Percentiles rank a stretch among this genome's conserved stretches.
Conservation (phyloP, 2,329 filamentous ascomycete genomes). For the Cladophialophora immunda region DNA sequence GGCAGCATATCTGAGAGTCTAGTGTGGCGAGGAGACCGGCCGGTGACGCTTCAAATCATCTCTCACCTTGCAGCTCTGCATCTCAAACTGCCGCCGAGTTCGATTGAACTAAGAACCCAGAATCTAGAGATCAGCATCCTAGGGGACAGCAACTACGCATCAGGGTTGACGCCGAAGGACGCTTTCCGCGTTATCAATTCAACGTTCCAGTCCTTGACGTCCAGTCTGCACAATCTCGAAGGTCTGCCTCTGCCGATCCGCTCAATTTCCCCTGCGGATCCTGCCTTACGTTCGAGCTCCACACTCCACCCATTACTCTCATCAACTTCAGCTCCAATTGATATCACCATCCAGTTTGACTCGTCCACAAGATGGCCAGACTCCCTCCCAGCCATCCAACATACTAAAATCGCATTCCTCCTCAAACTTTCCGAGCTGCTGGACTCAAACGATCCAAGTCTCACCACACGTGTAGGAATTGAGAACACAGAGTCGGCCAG, state of each 20-base stretch:
- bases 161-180: slow-evolving; percentile 29
- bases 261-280: slow-evolving; percentile 76
- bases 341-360: slow-evolving; percentile 89
- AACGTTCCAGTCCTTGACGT: slow-evolving; percentile 72
- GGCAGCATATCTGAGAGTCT: slow-evolving; percentile 92
- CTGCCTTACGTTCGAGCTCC: slow-evolving; percentile 77
- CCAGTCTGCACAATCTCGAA: slow-evolving; percentile 76
- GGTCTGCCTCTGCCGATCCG: slow-evolving; percentile 87
- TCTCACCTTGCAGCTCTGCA: slow-evolving; percentile 75
- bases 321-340: slow-evolving; percentile 63
- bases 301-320: slow-evolving; percentile 44
- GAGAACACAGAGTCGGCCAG: slow-evolving; percentile 68
- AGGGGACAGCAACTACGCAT: slow-evolving; percentile 7
- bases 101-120: slow-evolving; percentile 62
- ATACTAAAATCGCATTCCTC: slow-evolving; percentile 90
- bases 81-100: slow-evolving; percentile 66
- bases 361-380: slow-evolving; percentile 94
- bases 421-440: slow-evolving; percentile 77
- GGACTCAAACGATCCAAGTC: slow-evolving; percentile 66
- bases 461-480: slow-evolving; percentile 77
- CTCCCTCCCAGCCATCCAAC: slow-evolving; percentile 87
- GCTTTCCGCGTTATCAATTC: slow-evolving; percentile 41
- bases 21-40: slow-evolving; percentile 72
- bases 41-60: slow-evolving; percentile 82
- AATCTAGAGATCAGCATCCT: slow-evolving; percentile 49